Conservation (phyloP, 2,329 filamentous ascomycete species). For the Ophiocordyceps camponoti-saundersi region DNA sequence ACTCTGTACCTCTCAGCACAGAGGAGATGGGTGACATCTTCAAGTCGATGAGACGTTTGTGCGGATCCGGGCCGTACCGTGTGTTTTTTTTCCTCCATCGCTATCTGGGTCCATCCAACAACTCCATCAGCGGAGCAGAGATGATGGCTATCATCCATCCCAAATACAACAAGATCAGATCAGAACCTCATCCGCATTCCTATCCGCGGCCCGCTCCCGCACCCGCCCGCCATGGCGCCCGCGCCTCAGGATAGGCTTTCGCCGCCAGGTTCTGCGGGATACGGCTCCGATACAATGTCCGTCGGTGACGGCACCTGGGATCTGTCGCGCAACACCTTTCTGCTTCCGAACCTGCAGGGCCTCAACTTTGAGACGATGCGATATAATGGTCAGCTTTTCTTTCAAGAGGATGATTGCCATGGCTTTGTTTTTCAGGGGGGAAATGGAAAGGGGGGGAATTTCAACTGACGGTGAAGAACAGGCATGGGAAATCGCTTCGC, state of each 20-base stretch:
- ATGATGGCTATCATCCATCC: not conserved
- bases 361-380: conserved; percentile 68
- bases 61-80: too few species aligned
- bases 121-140: not conserved
- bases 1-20: too few species aligned
- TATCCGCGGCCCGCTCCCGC: not conserved
- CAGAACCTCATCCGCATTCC: not conserved
- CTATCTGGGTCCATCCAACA: not conserved
- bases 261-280: conserved; percentile 54
- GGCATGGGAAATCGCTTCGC: conserved; percentile 73
- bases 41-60: too few species aligned
- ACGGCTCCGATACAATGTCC: conserved; percentile 55
- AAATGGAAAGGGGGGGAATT: too few species aligned
- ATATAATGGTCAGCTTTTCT: conserved; percentile 51
- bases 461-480: conserved; percentile 11
- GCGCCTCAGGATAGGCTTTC: conserved; percentile 38
- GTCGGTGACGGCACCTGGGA: conserved; percentile 80
- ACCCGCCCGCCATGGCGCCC: conserved; percentile 37
- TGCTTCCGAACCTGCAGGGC: conserved; percentile 61
- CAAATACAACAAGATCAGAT: not conserved
- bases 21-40: too few species aligned
- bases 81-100: too few species aligned
- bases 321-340: conserved; percentile 56
- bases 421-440: too few species aligned
- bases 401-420: not conserved